Evolutionary conservation across 805 yeast species (phyloP).

Genomic region (Jamesozyma jinghongensis): DNA sequence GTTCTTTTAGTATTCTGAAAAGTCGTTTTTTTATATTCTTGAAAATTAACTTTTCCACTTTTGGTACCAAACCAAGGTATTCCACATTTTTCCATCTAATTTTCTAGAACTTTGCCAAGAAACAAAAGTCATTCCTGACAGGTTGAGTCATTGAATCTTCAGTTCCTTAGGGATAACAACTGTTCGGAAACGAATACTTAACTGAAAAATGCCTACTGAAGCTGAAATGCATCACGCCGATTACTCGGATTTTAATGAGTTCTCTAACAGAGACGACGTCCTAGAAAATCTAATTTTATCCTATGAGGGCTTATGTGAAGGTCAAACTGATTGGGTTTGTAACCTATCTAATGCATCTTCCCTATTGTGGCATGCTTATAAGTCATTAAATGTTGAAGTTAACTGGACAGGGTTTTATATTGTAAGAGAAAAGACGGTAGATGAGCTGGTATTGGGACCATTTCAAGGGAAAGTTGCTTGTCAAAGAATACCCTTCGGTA

Average conservation of each 20-base stretch:
- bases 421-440: slow-evolving; percentile 15
- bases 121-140: neutral
- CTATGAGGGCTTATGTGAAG: slow-evolving; percentile 54
- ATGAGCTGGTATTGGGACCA: slow-evolving; percentile 70
- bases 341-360: slow-evolving; percentile 83
- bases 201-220: no score
- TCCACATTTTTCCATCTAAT: no score
- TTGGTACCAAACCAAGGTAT: no score
- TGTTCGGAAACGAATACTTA: no score
- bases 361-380: slow-evolving; percentile 80
- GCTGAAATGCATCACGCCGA: slow-evolving; percentile 55
- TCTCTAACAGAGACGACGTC: slow-evolving; percentile 39
- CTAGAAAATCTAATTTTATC: slow-evolving; percentile 50
- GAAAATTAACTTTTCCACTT: no score
- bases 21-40: no score
- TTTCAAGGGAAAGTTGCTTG: slow-evolving; percentile 97
- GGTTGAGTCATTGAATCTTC: no score
- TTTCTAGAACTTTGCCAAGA: neutral
- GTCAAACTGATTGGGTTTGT: slow-evolving; percentile 76
- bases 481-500: slow-evolving; percentile 66
- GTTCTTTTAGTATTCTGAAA: no score
- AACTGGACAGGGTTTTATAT: slow-evolving; percentile 96
- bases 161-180: no score
- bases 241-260: slow-evolving; percentile 42
- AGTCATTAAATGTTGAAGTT: slow-evolving; percentile 45